Percentiles rank a stretch among this genome's conserved stretches.
Evolutionary conservation across 2,329 filamentous ascomycete species (phyloP).

Genomic region (Xylariales sp.): DNA sequence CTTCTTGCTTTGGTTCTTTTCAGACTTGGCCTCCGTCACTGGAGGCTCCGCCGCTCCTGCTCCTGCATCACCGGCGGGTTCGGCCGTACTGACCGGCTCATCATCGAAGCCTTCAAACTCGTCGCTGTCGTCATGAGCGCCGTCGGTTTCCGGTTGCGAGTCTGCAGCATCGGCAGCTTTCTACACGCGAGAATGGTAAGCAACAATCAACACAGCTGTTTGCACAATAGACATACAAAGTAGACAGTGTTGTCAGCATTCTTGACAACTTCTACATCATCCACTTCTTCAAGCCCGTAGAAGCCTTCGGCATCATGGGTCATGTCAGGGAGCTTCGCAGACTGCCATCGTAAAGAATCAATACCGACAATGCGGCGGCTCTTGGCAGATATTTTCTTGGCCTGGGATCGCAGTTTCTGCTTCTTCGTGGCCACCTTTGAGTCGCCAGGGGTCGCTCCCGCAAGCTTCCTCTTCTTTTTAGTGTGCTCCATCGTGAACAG

Average conservation of each 20-base stretch:
- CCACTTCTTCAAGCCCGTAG: conserved; percentile 85
- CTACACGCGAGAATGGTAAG: conserved; percentile 14
- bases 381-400: conserved; percentile 20
- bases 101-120: conserved; percentile 66
- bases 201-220: background rate
- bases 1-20: conserved; percentile 20
- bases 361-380: conserved; percentile 16
- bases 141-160: conserved; percentile 11
- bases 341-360: conserved; percentile 48
- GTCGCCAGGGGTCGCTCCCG: background rate
- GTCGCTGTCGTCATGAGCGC: conserved; percentile 34
- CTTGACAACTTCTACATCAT: conserved; percentile 80
- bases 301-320: conserved; percentile 91
- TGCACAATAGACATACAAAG: conserved; percentile 40
- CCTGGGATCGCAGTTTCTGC: conserved; percentile 17
- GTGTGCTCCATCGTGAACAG: conserved; percentile 1
- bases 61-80: conserved; percentile 17
- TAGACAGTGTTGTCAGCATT: conserved; percentile 51
- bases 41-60: conserved; percentile 21
- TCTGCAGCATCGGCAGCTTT: conserved; percentile 17
- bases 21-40: conserved; percentile 8
- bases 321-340: conserved; percentile 66
- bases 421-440: conserved; percentile 8
- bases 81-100: conserved; percentile 23
- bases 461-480: conserved; percentile 11